Base-by-base conservation (phyloP, 768 basidiomycete species). In the Pholiota molesta region DNA sequence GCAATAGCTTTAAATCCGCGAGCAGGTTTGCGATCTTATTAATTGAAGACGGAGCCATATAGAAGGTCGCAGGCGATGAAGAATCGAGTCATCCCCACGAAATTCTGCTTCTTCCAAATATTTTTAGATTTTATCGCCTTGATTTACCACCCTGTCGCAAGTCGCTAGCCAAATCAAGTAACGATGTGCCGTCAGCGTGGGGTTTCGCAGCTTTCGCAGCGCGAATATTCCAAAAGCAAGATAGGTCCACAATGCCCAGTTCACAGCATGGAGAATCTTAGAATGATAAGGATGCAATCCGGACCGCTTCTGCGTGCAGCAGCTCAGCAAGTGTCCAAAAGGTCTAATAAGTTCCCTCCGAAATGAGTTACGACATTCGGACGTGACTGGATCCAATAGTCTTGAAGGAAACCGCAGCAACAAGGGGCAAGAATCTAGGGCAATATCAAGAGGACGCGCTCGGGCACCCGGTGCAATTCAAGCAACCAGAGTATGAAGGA, bases 1-100 rank as follows among this genome's bases (percentile, higher is more conserved):
- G 17, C 17, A 33, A 40, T 21, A 47, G 28, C 56, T 31, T 47
- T 47, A 57, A 47, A 44, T 23, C 56, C 56, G 29, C 56, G 21
- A 49, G 1, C 6, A 49, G 9, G 13, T 49, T 21, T 14, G 23
- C 13, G n/a, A 49, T 49, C 7, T 13, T 21, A 49, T n/a, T 23
- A 49, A 1, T 23, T 26, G 11, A 11, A 26, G 47, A 14, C 19
- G 11, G 47, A 8, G 42, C 42, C 23, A 26, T 49, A 49, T 49
- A 11, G 47, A 26, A 26, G 47, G 23, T 49, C 8, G 19, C 14
- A 23, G 47, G 47, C 23, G 47, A 49, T 19, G 47, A 14, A 49
- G 19, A 23, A 9, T 49, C 47, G 23, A 49, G 47, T 49, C 21
- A 14, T 49, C 47, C 47, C 47, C 19, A 21, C 21, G 23, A 49